Percentiles rank a stretch among this genome's conserved stretches.
Conservation (phyloP, 23 red algal genomes). For the Gracilaria domingensis region DNA sequence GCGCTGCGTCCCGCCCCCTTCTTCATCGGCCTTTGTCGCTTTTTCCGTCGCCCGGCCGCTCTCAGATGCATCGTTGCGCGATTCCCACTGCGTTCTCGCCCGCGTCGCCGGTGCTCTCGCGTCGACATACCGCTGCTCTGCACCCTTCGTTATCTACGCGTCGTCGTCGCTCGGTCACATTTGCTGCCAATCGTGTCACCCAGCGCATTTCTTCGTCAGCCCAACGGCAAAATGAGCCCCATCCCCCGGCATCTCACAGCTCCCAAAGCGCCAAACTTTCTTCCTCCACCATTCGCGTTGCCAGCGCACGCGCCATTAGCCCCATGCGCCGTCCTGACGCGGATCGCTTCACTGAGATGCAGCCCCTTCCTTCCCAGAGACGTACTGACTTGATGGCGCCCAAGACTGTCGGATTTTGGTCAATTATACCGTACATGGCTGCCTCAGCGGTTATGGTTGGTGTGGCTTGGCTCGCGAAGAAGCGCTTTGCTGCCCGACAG, state of each 20-base stretch:
- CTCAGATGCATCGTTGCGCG: not conserved
- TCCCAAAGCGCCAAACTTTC: slow-evolving; percentile 2
- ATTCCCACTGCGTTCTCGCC: slow-evolving; percentile 9
- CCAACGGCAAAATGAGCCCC: not conserved
- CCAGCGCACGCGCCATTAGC: slow-evolving; percentile 71
- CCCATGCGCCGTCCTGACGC: slow-evolving; percentile 48
- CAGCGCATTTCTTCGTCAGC: not conserved
- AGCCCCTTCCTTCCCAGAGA: slow-evolving; percentile 55
- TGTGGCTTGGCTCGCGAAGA: slow-evolving; percentile 65
- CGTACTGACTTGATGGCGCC: slow-evolving; percentile 80
- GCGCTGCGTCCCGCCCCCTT: not conserved
- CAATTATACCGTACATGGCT: slow-evolving; percentile 68
- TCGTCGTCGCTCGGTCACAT: not conserved
- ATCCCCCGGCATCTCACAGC: not conserved
- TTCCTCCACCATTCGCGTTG: slow-evolving; percentile 42
- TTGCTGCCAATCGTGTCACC: not conserved
- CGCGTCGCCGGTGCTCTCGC: not conserved
- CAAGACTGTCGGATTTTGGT: slow-evolving; percentile 58
- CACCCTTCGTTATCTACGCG: not conserved
- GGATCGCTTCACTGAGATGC: slow-evolving; percentile 59
- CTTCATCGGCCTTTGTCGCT: not conserved
- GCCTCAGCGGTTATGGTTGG: slow-evolving; percentile 64
- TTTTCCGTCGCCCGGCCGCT: not conserved
- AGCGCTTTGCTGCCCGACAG: slow-evolving; percentile 66
- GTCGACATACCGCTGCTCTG: not conserved